Conservation (phyloP, 108 stramenopile species). For the Cyclotella choctawhatcheeana region DNA sequence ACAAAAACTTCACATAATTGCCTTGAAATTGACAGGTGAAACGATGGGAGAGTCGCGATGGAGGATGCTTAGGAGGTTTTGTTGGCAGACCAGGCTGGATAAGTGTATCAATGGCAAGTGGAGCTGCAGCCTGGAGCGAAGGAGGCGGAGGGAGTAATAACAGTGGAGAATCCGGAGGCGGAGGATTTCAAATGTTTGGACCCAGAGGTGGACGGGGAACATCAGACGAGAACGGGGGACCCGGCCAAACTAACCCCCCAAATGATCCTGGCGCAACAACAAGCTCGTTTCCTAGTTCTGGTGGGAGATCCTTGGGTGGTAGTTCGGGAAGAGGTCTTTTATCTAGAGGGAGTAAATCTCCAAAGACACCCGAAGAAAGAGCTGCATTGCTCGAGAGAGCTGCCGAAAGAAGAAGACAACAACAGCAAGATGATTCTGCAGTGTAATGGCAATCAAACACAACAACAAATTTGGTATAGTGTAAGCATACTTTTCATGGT, state of each 20-base stretch:
- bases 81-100: slow-evolving; percentile 42
- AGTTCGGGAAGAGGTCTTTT: slow-evolving; percentile 35
- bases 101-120: slow-evolving; percentile 42
- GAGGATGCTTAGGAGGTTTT: slow-evolving; percentile 51
- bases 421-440: slow-evolving; percentile 34
- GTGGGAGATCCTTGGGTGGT: slow-evolving; percentile 50
- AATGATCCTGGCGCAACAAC: slow-evolving; percentile 34
- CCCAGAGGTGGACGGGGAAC: slow-evolving; percentile 12
- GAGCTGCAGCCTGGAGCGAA: slow-evolving; percentile 48
- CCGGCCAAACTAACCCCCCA: slow-evolving; percentile 30
- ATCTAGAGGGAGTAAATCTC: slow-evolving; percentile 39
- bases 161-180: slow-evolving; percentile 15
- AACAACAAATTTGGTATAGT: too few relatives aligned
- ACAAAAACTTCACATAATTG: too few relatives aligned
- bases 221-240: slow-evolving; percentile 23
- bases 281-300: slow-evolving; percentile 41
- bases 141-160: slow-evolving; percentile 38
- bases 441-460: slow-evolving; percentile 23
- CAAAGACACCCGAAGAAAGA: slow-evolving; percentile 57
- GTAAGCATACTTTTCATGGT: too few relatives aligned
- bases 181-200: slow-evolving; percentile 33
- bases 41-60: slow-evolving; percentile 51
- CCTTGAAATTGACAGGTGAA: slow-evolving; percentile 16
- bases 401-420: slow-evolving; percentile 49
- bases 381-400: slow-evolving; percentile 53